Conservation (phyloP, 2,329 filamentous ascomycete genomes). For the Xylariaceae sp. region DNA sequence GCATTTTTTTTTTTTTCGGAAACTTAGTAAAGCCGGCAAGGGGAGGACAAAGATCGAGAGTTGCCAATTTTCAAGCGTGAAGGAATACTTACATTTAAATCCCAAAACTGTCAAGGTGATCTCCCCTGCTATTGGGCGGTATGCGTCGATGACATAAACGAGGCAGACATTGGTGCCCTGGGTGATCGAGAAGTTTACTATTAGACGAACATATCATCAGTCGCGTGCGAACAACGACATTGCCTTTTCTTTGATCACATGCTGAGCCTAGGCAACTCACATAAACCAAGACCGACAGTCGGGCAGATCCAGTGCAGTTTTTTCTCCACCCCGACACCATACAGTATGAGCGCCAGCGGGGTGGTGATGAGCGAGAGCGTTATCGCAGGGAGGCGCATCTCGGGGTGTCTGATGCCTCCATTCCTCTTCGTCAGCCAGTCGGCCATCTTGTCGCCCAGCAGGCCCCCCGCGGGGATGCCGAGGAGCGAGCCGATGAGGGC, state of each 20-base stretch:
- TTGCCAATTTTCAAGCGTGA: neutral
- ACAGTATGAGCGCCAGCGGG: constrained; percentile 40
- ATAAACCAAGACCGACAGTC: constrained; percentile 47
- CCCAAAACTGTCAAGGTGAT: constrained; percentile 47
- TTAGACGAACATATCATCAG: neutral
- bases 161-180: constrained; percentile 51
- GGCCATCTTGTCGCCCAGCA: constrained; percentile 42
- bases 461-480: constrained; percentile 46
- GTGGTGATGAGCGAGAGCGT: constrained; percentile 46
- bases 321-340: constrained; percentile 43
- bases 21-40: too few species aligned
- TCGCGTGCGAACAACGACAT: neutral
- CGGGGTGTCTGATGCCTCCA: constrained; percentile 51
- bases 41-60: too few species aligned
- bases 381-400: constrained; percentile 54
- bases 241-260: too few species aligned
- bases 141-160: constrained; percentile 53
- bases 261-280: constrained; percentile 32
- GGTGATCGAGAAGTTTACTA: constrained; percentile 51
- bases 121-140: constrained; percentile 53
- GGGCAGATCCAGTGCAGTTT: constrained; percentile 50
- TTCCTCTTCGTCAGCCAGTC: constrained; percentile 47
- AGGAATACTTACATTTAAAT: constrained; percentile 46
- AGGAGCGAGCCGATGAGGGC: constrained; percentile 42
- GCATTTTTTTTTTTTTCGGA: neutral